Evolutionary conservation across 176 grass and related monocot genomes (phyloP), one percentile per base, ranked within the genome.

Genomic region (Dendrocalamus sinicus): DNA sequence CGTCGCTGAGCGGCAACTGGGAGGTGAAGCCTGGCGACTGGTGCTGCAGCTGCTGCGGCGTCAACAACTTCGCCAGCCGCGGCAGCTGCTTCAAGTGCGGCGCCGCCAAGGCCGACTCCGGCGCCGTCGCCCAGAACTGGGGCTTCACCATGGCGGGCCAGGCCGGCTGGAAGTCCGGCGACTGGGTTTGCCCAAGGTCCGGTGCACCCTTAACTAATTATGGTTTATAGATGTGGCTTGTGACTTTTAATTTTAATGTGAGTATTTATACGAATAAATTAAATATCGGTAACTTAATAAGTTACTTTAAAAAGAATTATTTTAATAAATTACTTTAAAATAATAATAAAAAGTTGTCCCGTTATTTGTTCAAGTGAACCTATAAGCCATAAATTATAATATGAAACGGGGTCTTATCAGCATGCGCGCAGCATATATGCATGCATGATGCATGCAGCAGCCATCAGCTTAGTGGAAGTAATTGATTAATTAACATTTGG

Each of bases 21-120:
- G 89, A 94, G 28, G 93, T 98, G 10, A 98, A 98, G 87, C 95
- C 95, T 2, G 95, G 95, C 13, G 95, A 98, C 72, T 98, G 95
- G 95, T 92, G 78, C 80, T 98, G 95, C 87, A 82, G 70, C 71
- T 79, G 87, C 67, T 98, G 95, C 72, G 72, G 89, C 22, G 95
- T 90, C 55, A 77, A 85, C 86, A 98, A 98, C 93, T 98, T 89
- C 66, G 95, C 95, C 57, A 92, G 83, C 82, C 93, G 93, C 15
- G 52, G 67, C 19, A 85, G 43, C 81, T 98, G 95, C 91, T 95
- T 98, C 82, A 98, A 98, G 91, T 98, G 95, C 73, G 32, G 83
- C 43, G 77, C 95, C 39, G 86, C 83, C 68, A 98, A 93, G 91
- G 88, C 87, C n/a, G 90, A 91, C 54, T 79, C 95, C 44, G 67